Conservation (phyloP, 2,329 filamentous ascomycete species). For the Ophiostoma populinum region DNA sequence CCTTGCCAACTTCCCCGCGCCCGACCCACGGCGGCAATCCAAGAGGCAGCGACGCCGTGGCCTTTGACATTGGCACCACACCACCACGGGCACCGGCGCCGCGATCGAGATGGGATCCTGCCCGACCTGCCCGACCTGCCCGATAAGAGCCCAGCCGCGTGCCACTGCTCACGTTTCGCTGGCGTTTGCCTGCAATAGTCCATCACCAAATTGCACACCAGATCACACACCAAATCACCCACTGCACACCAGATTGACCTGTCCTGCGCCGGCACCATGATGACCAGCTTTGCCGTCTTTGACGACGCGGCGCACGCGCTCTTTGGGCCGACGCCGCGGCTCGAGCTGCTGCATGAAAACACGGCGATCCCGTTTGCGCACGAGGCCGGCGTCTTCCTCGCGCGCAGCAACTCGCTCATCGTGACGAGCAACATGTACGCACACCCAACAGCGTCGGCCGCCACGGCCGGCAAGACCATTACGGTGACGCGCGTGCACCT, state of each 20-base stretch:
- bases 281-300: conserved; percentile 2
- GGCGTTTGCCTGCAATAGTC: too few relatives aligned
- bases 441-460: not conserved
- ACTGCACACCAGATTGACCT: not conserved
- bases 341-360: conserved; percentile 17
- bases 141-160: too few relatives aligned
- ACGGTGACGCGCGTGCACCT: conserved; percentile 5
- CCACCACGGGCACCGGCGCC: too few relatives aligned
- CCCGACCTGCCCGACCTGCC: too few relatives aligned
- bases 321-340: conserved; percentile 4
- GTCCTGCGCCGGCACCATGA: conserved; percentile 1
- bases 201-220: too few relatives aligned
- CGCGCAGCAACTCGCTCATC: conserved; percentile 3
- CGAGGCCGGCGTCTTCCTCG: conserved; percentile 9
- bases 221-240: not conserved
- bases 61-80: too few relatives aligned
- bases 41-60: too few relatives aligned
- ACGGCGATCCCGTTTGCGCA: conserved; percentile 12
- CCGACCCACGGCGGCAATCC: too few relatives aligned
- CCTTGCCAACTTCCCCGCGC: too few relatives aligned
- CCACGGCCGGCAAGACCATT: conserved; percentile 2
- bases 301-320: conserved; percentile 3
- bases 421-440: conserved; percentile 8
- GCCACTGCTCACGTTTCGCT: too few relatives aligned
- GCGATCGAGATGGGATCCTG: too few relatives aligned